Percentiles rank a stretch among this genome's conserved stretches.
Evolutionary conservation across 179 eudicot genomes (phyloP).

Genomic region (Dionaea muscipula): DNA sequence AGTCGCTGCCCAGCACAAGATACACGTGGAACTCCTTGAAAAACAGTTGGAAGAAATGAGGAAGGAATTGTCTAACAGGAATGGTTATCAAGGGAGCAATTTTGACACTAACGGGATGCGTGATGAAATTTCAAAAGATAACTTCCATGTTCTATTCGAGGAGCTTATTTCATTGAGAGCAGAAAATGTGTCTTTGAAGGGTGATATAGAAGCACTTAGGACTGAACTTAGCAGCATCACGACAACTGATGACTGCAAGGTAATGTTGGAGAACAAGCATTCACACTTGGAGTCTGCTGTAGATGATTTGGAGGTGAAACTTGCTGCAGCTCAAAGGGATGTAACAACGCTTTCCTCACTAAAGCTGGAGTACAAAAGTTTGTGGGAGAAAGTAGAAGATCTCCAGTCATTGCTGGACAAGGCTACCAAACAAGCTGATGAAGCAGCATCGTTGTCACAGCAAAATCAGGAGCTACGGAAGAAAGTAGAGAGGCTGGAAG

Average conservation of each 20-base stretch:
- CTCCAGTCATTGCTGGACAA: constrained; percentile 58
- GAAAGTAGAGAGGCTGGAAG: constrained; percentile 74
- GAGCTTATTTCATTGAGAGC: constrained; percentile 56
- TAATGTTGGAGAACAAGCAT: constrained; percentile 50
- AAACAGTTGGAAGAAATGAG: constrained; percentile 57
- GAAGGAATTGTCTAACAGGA: constrained; percentile 39
- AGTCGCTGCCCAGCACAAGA: constrained; percentile 68
- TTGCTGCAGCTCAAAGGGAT: constrained; percentile 57
- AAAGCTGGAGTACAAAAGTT: constrained; percentile 47
- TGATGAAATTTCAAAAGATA: constrained; percentile 12
- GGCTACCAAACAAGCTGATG: constrained; percentile 77
- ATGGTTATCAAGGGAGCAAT: constrained; percentile 17
- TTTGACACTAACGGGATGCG: constrained; percentile 10
- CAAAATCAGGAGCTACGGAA: constrained; percentile 75
- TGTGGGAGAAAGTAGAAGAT: constrained; percentile 60
- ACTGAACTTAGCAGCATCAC: constrained; percentile 45
- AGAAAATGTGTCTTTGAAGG: constrained; percentile 56
- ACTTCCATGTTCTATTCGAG: constrained; percentile 27
- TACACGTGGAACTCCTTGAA: constrained; percentile 58
- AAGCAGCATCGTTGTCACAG: constrained; percentile 57
- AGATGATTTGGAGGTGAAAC: constrained; percentile 56
- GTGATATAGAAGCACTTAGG: constrained; percentile 42
- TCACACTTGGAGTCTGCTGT: constrained; percentile 39
- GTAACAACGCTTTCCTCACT: constrained; percentile 43
- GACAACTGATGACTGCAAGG: constrained; percentile 50